A percentile compares a stretch with the other conserved stretches of the same genome.
Conservation (phyloP, 176 grass and related monocot species). For the Musa itinerans region DNA sequence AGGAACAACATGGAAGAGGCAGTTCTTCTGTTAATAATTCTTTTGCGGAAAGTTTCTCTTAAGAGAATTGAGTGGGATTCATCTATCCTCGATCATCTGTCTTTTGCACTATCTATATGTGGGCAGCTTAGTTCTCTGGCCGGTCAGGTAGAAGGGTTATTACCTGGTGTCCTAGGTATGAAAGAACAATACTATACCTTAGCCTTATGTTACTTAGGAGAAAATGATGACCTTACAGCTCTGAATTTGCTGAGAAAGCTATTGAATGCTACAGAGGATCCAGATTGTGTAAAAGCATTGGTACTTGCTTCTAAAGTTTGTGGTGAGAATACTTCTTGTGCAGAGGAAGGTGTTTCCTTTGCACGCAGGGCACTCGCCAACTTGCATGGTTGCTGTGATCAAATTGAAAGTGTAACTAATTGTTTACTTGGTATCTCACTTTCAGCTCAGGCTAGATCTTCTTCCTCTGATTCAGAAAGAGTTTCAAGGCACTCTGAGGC, state of each 20-base stretch:
- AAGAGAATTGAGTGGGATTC: constrained; percentile 62
- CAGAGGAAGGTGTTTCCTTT: constrained; percentile 55
- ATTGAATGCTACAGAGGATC: constrained; percentile 57
- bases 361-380: constrained; percentile 48
- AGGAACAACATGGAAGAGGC: constrained; percentile 91
- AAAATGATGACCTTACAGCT: constrained; percentile 63
- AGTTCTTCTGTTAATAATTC: constrained; percentile 81
- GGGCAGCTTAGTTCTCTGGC: constrained; percentile 54
- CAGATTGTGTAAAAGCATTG: constrained; percentile 53
- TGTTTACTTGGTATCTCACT: constrained; percentile 55
- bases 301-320: constrained; percentile 79
- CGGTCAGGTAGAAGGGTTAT: constrained; percentile 62
- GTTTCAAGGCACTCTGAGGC: constrained; percentile 63
- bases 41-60: constrained; percentile 76
- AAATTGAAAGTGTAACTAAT: constrained; percentile 49
- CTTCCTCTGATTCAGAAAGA: constrained; percentile 62
- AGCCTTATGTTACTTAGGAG: constrained; percentile 81
- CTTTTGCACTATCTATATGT: constrained; percentile 79
- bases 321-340: constrained; percentile 31
- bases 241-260: constrained; percentile 62
- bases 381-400: constrained; percentile 39
- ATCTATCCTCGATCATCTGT: constrained; percentile 69
- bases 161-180: constrained; percentile 51
- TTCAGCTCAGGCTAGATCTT: constrained; percentile 73
- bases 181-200: constrained; percentile 68